Evolutionary conservation across 192 early-diverging fungal species (phyloP), one percentile per base, ranked within the genome.

Genomic region (Backusella morwellensis): DNA sequence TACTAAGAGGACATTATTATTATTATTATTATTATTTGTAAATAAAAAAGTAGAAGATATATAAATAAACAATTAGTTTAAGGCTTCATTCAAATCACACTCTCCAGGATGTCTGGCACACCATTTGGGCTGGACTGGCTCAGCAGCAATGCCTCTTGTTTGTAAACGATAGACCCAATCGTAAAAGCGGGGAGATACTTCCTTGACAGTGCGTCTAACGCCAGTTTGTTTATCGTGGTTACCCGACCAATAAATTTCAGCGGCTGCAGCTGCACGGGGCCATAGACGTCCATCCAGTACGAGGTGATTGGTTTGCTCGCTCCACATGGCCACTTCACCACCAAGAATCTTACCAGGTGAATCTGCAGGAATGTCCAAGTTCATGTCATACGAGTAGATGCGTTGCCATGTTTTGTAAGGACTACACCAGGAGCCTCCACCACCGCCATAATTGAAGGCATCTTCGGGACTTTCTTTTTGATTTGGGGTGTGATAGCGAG

Each of bases 331-430:
- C 1, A 86, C 91, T 75, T 94, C 93, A 29, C 82, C 91, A 35
- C 92, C 93, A 2, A 94, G 75, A n/a, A 94, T 85, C 19, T 88
- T 86, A 73, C 87, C 86, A 35, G 80, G 80, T 0, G 77, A 78
- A 14, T 59, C 56, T 29, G 5, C 7, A 0, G 84, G 86, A 73
- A 92, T 82, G 35, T 86, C 87, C 52, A 86, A 82, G 69, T 85
- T 86, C 44, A 90, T 84, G 75, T 93, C 87, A 78, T 88, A 93
- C 66, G 82, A 78, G 78, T 94, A 92, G 56, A 92, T 86, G 41
- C 89, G 87, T 83, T 91, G 88, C 92, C 92, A 93, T 35, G 88
- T 82, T 86, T 92, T 92, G 88, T 84, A 92, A 44, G 93, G 92
- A 38, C 85, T 87, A 81, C 93, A 94, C 92, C 93, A 94, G 36